Evolutionary conservation across 2,329 filamentous ascomycete species (phyloP).

Genomic region (Diaporthe sp.): DNA sequence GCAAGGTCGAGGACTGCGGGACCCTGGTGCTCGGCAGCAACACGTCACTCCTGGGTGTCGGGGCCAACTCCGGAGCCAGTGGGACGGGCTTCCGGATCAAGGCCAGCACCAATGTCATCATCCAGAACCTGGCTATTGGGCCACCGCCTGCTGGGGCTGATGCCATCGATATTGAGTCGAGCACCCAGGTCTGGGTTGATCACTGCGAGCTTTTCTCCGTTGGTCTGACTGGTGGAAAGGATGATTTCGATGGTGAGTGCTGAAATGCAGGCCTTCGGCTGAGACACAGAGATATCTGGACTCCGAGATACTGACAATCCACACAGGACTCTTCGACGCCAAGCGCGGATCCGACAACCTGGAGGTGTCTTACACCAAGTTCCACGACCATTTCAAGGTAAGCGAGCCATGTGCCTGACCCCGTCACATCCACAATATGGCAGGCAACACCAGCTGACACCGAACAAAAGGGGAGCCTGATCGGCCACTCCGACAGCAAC

Average conservation of each 20-base stretch:
- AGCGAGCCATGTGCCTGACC: not conserved
- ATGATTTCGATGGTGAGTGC: constrained; percentile 59
- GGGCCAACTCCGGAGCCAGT: constrained; percentile 5
- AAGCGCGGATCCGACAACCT: constrained; percentile 64
- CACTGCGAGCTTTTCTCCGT: constrained; percentile 62
- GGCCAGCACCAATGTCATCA: constrained; percentile 53
- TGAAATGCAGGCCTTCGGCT: not conserved
- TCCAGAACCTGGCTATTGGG: constrained; percentile 55
- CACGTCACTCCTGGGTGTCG: not conserved
- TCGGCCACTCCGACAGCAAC: constrained; percentile 72
- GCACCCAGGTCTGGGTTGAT: constrained; percentile 62
- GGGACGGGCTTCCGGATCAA: constrained; percentile 8
- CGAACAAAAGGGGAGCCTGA: constrained; percentile 51
- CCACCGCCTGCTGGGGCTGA: constrained; percentile 51
- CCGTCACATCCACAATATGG: not conserved
- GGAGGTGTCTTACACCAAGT: constrained; percentile 44
- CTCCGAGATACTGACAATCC: not conserved
- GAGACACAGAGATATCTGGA: accelerated
- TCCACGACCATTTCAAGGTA: constrained; percentile 66
- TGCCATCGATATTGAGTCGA: constrained; percentile 48
- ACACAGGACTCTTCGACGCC: constrained; percentile 59
- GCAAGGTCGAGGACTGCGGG: not conserved
- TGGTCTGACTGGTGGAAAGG: constrained; percentile 61
- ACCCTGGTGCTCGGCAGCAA: constrained; percentile 1
- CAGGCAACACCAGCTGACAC: not conserved